Evolutionary conservation across 345 rosid species (phyloP), one percentile per base, ranked within the genome.

Genomic region (Arabis hirsuta): DNA sequence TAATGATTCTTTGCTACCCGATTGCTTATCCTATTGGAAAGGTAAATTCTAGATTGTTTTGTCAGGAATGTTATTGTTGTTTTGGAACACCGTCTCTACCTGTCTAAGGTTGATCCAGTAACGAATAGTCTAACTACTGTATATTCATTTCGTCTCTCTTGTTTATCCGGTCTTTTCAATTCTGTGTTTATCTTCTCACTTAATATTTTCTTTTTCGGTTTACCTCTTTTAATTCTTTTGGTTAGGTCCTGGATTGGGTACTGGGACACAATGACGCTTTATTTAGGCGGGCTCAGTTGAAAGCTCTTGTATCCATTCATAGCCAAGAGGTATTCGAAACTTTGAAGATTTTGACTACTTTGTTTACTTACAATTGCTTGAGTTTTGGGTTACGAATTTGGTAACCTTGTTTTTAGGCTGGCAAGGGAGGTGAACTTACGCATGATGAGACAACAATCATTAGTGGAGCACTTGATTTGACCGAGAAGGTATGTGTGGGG

Each of bases 381-480:
- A 48, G 6, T 7, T 42, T 58, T 4, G 4, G 26, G 12, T 57
- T 65, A 66, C 66, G 46, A 14, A 61, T 61, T n/a, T 31, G 24
- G 56, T 4, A 27, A 16, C 52, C 9, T 32, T 65, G 16, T 31
- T 64, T 7, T 71, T 73, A 94, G 98, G 98, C 96, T 80, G 97
- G 98, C 1, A 94, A 91, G 80, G 97, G 98, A 60, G 98, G 98
- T 72, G 98, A 94, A 71, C 92, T 94, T 71, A 89, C 98, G 0
- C 98, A 94, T 74, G 98, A 94, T 80, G 98, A 94, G 85, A 91
- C 97, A 4, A 93, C 97, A 71, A 93, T 93, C 78, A 93, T 90
- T 57, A 89, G 96, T 51, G 98, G 98, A 75, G 98, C 97, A 14
- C 87, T 94, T 50, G 98, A 94, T 82, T 85, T 93, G 77, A 93